Evolutionary conservation across 1,284 basidiomycete genomes (phyloP).

Genomic region (Malassezia dermatis): DNA sequence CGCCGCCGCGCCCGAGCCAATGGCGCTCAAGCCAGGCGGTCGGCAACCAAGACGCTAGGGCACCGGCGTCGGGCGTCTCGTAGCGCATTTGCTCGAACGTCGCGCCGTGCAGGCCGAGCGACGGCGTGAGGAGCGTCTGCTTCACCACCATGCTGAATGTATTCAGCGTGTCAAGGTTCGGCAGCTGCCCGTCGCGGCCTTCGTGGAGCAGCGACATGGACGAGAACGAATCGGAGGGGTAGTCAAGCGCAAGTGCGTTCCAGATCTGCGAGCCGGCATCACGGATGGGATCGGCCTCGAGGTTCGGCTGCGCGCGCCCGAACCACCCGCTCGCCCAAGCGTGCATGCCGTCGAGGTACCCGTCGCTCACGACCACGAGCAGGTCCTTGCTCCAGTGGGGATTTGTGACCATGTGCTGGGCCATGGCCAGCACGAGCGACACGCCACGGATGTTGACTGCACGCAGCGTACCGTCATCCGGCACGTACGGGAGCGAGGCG

Average conservation of each 20-base stretch:
- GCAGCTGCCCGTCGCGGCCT: constrained; percentile 83
- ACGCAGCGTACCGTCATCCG: constrained; percentile 39
- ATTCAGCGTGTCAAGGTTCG: constrained; percentile 90
- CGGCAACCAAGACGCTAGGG: neutral
- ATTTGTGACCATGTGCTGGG: constrained; percentile 59
- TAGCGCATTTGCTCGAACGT: neutral
- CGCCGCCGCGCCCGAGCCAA: neutral
- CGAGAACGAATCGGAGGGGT: constrained; percentile 89
- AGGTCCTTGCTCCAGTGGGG: constrained; percentile 56
- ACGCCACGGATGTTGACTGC: constrained; percentile 74
- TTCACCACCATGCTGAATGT: constrained; percentile 65
- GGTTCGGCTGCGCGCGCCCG: constrained; percentile 58
- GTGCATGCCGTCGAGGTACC: constrained; percentile 77
- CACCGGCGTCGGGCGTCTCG: neutral
- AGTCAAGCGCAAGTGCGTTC: constrained; percentile 89
- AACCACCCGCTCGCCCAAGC: constrained; percentile 82
- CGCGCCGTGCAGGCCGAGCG: constrained; percentile 9
- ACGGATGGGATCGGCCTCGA: constrained; percentile 57
- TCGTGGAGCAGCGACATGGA: constrained; percentile 86
- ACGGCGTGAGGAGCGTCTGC: constrained; percentile 52
- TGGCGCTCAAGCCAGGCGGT: constrained; percentile 3
- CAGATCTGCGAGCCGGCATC: constrained; percentile 52
- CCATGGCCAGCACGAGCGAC: constrained; percentile 69
- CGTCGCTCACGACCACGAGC: constrained; percentile 79
- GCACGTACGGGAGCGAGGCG: constrained; percentile 9